Conservation (phyloP, 2,329 filamentous ascomycete genomes). For the Fusarium succisae region DNA sequence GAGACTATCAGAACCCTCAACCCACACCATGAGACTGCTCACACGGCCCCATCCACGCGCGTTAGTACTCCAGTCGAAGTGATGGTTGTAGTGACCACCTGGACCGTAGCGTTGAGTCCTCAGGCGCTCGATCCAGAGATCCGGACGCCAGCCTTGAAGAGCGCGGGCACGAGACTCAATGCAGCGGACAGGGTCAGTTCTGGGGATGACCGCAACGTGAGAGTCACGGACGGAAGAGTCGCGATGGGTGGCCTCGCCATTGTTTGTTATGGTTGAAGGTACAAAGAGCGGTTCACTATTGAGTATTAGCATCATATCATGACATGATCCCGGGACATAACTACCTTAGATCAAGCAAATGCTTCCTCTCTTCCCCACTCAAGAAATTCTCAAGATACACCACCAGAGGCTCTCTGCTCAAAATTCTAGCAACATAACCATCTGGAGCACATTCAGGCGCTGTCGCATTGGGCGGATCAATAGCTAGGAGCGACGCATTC, state of each 20-base stretch:
- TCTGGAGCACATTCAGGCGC: conserved; percentile 51
- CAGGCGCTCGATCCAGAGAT: conserved; percentile 62
- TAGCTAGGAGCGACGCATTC: conserved; percentile 61
- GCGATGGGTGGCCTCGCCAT: conserved; percentile 54
- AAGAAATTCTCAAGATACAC: conserved; percentile 65
- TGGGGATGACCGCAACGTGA: conserved; percentile 61
- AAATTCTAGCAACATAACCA: conserved; percentile 57
- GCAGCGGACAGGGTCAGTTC: conserved; percentile 55
- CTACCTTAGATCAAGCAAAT: conserved; percentile 65
- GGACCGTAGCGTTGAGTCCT: conserved; percentile 60
- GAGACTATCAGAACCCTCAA: conserved; percentile 50
- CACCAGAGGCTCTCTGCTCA: conserved; percentile 61
- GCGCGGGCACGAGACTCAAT: conserved; percentile 58
- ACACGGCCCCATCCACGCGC: conserved; percentile 58
- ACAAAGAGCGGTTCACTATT: conserved; percentile 58
- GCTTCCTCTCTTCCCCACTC: conserved; percentile 53
- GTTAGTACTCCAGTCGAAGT: conserved; percentile 63
- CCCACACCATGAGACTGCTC: conserved; percentile 65
- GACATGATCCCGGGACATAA: conserved; percentile 42
- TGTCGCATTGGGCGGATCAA: conserved; percentile 53
- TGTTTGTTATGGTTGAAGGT: conserved; percentile 60
- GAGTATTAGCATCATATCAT: not conserved
- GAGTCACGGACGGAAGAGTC: conserved; percentile 60
- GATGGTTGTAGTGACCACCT: conserved; percentile 61
- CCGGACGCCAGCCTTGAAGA: conserved; percentile 63